These are phyloP conservation scores for Xylaria bambusicola DNA, from an alignment of 495 filamentous ascomycete genomes.

Conservation along the genomic window DNA sequence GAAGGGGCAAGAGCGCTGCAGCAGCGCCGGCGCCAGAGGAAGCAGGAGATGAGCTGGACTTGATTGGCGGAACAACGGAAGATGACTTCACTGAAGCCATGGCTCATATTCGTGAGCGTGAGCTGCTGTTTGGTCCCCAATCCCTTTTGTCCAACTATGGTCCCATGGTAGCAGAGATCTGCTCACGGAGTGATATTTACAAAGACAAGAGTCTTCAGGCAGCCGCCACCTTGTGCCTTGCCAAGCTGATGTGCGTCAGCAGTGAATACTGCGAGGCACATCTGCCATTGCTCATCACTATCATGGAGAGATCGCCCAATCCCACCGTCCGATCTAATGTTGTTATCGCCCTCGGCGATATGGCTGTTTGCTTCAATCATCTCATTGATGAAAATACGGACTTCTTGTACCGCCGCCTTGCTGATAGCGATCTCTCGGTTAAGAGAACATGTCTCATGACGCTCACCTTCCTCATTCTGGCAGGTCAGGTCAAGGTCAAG, in stretches of 20 bases:
- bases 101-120: slow-evolving; percentile 88
- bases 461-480: slow-evolving; percentile 93
- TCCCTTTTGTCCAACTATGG: slow-evolving; percentile 89
- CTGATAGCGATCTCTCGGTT: slow-evolving; percentile 83
- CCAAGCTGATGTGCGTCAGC: slow-evolving; percentile 96
- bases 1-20: slow-evolving; percentile 52
- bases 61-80: slow-evolving; percentile 96
- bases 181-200: slow-evolving; percentile 90
- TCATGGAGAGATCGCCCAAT: slow-evolving; percentile 89
- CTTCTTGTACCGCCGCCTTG: slow-evolving; percentile 90
- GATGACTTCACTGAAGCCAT: slow-evolving; percentile 98
- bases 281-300: slow-evolving; percentile 92
- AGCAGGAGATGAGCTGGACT: slow-evolving; percentile 82
- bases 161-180: slow-evolving; percentile 87
- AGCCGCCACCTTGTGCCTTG: slow-evolving; percentile 92
- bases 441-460: slow-evolving; percentile 99
- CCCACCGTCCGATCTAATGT: slow-evolving; percentile 91
- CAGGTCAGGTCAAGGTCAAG: slow-evolving; percentile 99
- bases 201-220: slow-evolving; percentile 85
- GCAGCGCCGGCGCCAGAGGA: slow-evolving; percentile 42
- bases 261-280: slow-evolving; percentile 95
- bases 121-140: slow-evolving; percentile 83
- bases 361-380: slow-evolving; percentile 99
- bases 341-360: slow-evolving; percentile 95
- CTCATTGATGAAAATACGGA: slow-evolving; percentile 99